phyloP scores from a whole-genome alignment of 2,329 filamentous ascomycete species.

The Cercospora berteroae region DNA sequence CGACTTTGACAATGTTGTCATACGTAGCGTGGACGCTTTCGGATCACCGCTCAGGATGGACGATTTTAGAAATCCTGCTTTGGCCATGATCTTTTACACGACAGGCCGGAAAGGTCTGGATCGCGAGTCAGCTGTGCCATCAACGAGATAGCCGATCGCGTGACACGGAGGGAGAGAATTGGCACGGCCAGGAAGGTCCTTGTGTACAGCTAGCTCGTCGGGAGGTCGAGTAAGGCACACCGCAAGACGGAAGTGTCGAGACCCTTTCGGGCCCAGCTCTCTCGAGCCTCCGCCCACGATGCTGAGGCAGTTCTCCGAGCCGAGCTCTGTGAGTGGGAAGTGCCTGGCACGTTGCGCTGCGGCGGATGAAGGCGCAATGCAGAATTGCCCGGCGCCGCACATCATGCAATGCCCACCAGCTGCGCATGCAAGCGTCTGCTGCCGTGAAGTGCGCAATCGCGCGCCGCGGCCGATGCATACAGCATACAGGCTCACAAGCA shows the following conservation, averaged over 20 bases:
- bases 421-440: slow-evolving; percentile 23
- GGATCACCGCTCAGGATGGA: background rate
- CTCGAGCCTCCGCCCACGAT: background rate
- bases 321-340: background rate
- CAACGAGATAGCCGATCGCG: slow-evolving; percentile 13
- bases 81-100: background rate
- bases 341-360: slow-evolving; percentile 22
- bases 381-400: slow-evolving; percentile 16
- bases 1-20: slow-evolving; percentile 7
- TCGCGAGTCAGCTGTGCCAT: slow-evolving; percentile 16
- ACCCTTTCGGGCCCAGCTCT: slow-evolving; percentile 1
- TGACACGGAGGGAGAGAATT: slow-evolving; percentile 17
- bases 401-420: slow-evolving; percentile 17
- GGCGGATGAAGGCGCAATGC: slow-evolving; percentile 21
- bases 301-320: background rate
- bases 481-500: slow-evolving; percentile 18
- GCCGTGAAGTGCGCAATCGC: slow-evolving; percentile 26
- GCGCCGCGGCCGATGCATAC: slow-evolving; percentile 24
- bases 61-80: background rate
- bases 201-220: slow-evolving; percentile 14
- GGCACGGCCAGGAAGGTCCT: slow-evolving; percentile 17
- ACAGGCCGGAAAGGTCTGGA: background rate
- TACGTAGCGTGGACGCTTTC: background rate
- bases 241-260: background rate
- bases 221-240: slow-evolving; percentile 14